Evolutionary conservation across 306 rosid genomes (phyloP).

Genomic region (Prunus salicina): DNA sequence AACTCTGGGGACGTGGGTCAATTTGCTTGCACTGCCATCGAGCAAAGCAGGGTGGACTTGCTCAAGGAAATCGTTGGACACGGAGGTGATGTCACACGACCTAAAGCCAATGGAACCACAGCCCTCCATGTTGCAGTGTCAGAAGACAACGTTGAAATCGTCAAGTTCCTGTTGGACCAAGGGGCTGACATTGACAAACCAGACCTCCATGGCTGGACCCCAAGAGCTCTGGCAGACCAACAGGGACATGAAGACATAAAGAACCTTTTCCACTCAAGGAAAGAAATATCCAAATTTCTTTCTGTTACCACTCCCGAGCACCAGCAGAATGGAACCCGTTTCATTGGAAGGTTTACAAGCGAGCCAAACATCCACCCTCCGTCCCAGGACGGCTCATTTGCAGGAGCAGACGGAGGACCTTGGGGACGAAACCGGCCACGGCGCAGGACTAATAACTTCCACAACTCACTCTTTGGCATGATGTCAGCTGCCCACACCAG

Average conservation of each 20-base stretch:
- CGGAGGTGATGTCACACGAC: constrained; percentile 62
- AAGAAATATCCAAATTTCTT: constrained; percentile 34
- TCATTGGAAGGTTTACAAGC: constrained; percentile 63
- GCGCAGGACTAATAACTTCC: constrained; percentile 58
- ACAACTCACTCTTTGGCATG: constrained; percentile 77
- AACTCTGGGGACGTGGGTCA: constrained; percentile 55
- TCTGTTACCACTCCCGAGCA: constrained; percentile 39
- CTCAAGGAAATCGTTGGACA: constrained; percentile 47
- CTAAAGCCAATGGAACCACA: constrained; percentile 46
- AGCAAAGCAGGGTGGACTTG: constrained; percentile 52
- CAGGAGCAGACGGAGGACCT: constrained; percentile 37
- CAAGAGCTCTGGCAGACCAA: constrained; percentile 76
- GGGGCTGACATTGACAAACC: constrained; percentile 68
- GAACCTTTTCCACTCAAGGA: constrained; percentile 42
- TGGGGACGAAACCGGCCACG: constrained; percentile 51
- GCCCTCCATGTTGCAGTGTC: constrained; percentile 82
- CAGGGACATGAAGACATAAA: constrained; percentile 72
- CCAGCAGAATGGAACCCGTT: constrained; percentile 25
- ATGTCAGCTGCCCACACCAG: constrained; percentile 64
- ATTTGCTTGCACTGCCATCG: constrained; percentile 63
- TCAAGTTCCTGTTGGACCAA: constrained; percentile 52
- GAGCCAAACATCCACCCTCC: constrained; percentile 62
- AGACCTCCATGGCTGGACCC: constrained; percentile 66
- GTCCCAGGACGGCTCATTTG: constrained; percentile 39
- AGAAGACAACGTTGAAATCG: constrained; percentile 60